Percentiles rank a stretch among this genome's conserved stretches.
Conservation (phyloP, 495 filamentous ascomycete species). For the Penicillium coprophilum region DNA sequence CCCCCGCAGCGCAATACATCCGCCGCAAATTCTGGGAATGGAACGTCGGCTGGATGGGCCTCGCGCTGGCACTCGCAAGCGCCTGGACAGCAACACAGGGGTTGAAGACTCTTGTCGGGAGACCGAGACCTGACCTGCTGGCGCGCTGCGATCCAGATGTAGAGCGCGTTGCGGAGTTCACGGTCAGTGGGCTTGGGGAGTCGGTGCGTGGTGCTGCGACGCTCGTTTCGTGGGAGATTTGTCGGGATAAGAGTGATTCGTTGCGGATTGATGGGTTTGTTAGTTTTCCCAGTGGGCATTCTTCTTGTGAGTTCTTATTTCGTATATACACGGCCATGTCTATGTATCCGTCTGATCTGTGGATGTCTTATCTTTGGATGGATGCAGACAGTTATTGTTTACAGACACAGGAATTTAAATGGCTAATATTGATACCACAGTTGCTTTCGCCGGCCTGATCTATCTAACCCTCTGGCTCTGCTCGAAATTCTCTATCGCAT, state of each 20-base stretch:
- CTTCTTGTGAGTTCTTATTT: slow-evolving; percentile 53
- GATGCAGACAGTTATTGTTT: neutral
- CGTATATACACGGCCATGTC: neutral
- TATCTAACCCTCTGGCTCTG: slow-evolving; percentile 65
- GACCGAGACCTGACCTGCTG: slow-evolving; percentile 64
- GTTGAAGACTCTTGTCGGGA: slow-evolving; percentile 63
- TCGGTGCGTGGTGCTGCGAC: slow-evolving; percentile 43
- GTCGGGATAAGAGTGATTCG: slow-evolving; percentile 39
- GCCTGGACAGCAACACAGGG: slow-evolving; percentile 60
- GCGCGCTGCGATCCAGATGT: slow-evolving; percentile 60
- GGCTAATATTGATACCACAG: slow-evolving; percentile 31
- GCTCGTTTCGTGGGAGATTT: slow-evolving; percentile 55
- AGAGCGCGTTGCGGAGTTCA: slow-evolving; percentile 37
- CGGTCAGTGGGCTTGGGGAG: slow-evolving; percentile 52
- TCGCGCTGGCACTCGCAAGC: slow-evolving; percentile 55
- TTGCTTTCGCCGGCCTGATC: slow-evolving; percentile 60
- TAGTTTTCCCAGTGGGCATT: slow-evolving; percentile 67
- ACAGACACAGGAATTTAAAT: neutral
- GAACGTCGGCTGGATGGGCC: slow-evolving; percentile 64
- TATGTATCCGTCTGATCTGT: neutral
- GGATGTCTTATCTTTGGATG: neutral
- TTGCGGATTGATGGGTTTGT: slow-evolving; percentile 60
- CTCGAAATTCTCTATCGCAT: slow-evolving; percentile 61
- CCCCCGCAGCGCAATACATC: slow-evolving; percentile 32
- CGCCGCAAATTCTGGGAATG: slow-evolving; percentile 55